Conservation (phyloP, 371 early-diverging fungal species). For the Mucor ambiguus region DNA sequence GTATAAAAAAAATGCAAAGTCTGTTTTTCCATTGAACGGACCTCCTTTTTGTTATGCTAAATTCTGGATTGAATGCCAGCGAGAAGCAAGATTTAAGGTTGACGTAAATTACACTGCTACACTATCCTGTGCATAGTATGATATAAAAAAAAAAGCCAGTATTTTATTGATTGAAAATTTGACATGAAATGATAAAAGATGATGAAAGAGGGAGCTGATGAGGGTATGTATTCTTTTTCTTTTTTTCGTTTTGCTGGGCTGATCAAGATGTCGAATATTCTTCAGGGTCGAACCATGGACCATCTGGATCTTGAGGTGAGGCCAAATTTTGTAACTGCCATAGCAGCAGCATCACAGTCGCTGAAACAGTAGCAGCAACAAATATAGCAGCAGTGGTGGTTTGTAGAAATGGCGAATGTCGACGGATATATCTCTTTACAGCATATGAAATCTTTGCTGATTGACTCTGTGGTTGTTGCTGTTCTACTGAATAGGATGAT, state of each 20-base stretch:
- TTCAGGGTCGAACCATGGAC: constrained; percentile 42
- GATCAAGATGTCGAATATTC: constrained; percentile 5
- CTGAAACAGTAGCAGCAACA: constrained; percentile 48
- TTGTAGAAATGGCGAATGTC: constrained; percentile 40
- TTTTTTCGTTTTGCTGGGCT: neutral
- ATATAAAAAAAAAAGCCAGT: neutral
- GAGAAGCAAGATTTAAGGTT: constrained; percentile 3
- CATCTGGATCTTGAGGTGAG: constrained; percentile 39
- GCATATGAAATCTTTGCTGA: constrained; percentile 20
- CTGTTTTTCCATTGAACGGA: neutral
- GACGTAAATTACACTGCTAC: neutral
- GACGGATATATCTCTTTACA: constrained; percentile 26
- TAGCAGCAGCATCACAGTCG: constrained; percentile 45
- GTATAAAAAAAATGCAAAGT: neutral
- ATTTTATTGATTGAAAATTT: neutral
- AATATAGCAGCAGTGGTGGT: constrained; percentile 41
- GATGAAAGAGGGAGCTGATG: neutral
- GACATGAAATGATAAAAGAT: neutral
- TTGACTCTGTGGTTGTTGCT: constrained; percentile 8
- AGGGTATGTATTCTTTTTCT: neutral
- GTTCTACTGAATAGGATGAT: constrained; percentile 13
- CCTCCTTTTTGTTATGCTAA: neutral
- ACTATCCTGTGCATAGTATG: neutral
- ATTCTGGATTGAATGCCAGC: constrained; percentile 1
- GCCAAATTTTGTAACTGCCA: constrained; percentile 52